A percentile compares a stretch with the other conserved stretches of the same genome.
Conservation (phyloP, 768 basidiomycete species). For the Hericium alpestre region DNA sequence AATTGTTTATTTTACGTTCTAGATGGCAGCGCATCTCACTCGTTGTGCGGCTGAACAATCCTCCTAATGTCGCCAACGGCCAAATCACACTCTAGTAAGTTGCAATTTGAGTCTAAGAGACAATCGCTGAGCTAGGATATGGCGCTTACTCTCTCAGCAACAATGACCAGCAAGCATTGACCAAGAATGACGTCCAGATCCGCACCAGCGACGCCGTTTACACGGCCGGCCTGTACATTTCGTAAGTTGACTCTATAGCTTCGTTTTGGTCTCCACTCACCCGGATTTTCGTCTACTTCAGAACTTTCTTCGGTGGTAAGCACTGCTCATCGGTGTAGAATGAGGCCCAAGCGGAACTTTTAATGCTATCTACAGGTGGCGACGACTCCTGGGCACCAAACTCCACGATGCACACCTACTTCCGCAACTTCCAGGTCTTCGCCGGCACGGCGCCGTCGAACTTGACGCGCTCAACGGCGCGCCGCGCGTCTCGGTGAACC, state of each 20-base stretch:
- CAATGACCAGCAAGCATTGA: slow-evolving; percentile 55
- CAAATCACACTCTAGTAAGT: slow-evolving; percentile 60
- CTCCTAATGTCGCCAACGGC: slow-evolving; percentile 61
- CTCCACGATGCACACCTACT: slow-evolving; percentile 59
- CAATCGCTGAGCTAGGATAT: not conserved
- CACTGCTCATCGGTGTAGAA: not conserved
- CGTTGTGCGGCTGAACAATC: slow-evolving; percentile 69
- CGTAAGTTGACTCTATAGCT: slow-evolving; percentile 22
- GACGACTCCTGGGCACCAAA: slow-evolving; percentile 68
- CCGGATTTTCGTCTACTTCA: slow-evolving; percentile 16
- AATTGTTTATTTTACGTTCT: not conserved
- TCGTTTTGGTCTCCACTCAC: not conserved
- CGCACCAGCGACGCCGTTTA: slow-evolving; percentile 41
- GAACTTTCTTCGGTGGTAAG: slow-evolving; percentile 75
- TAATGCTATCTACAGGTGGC: slow-evolving; percentile 28
- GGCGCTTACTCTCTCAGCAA: slow-evolving; percentile 30
- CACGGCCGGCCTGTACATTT: slow-evolving; percentile 69
- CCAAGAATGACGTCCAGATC: slow-evolving; percentile 53
- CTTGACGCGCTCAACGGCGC: slow-evolving; percentile 2
- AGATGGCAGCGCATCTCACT: slow-evolving; percentile 69
- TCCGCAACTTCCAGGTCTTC: slow-evolving; percentile 58
- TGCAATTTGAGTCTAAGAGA: not conserved
- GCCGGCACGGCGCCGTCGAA: slow-evolving; percentile 10
- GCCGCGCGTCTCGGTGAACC: not conserved
- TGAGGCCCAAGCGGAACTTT: slow-evolving; percentile 7